Conservation (phyloP, 176 grass and related monocot genomes). For the Bolboschoenus planiculmis region DNA sequence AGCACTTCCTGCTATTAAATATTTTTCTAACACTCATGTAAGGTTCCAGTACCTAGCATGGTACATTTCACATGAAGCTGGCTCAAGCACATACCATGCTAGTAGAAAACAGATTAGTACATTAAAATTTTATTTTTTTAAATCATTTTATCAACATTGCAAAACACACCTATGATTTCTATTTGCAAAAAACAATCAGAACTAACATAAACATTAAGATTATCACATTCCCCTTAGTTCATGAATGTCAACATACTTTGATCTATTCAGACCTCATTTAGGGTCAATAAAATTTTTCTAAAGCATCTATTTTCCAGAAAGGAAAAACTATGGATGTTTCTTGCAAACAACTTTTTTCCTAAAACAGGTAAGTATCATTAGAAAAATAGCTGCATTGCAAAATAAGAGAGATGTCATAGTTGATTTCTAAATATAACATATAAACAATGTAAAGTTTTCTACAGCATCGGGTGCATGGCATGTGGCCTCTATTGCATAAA, state of each 20-base stretch:
- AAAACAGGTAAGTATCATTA: not conserved
- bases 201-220: not conserved
- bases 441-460: not conserved
- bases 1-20: not conserved
- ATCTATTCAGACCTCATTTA: not conserved
- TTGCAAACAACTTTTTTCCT: not conserved
- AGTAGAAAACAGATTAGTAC: not conserved
- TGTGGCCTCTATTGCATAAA: constrained; percentile 54
- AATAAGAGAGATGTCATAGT: not conserved
- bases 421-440: not conserved
- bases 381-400: not conserved
- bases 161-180: not conserved
- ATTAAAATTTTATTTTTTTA: no score
- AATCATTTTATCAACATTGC: no score
- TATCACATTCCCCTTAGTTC: not conserved
- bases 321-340: not conserved
- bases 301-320: not conserved
- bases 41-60: not conserved
- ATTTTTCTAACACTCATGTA: not conserved
- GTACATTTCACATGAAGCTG: not conserved
- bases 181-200: not conserved
- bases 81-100: not conserved
- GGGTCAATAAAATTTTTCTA: not conserved
- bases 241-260: not conserved
- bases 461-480: constrained; percentile 58